Conservation (phyloP, 805 yeast species). For the Wickerhamiella nectarea region DNA sequence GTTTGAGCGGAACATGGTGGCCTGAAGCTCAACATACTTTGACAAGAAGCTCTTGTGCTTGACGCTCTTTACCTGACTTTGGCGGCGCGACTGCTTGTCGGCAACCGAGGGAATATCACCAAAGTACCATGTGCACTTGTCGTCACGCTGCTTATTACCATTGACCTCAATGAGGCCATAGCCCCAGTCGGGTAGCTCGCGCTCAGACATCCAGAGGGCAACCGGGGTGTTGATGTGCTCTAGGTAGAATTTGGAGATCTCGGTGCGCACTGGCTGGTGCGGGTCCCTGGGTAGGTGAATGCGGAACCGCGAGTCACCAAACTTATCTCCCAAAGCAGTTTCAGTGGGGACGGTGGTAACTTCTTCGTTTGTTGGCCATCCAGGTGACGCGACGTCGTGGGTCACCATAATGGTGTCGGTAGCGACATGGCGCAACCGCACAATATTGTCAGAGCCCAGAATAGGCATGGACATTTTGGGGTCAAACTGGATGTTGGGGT, state of each 20-base stretch:
- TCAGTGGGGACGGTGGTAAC: constrained; percentile 77
- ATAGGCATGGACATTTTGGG: constrained; percentile 24
- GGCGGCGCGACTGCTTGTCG: constrained; percentile 46
- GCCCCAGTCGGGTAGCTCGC: constrained; percentile 87
- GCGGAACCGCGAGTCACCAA: constrained; percentile 67
- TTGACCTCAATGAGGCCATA: constrained; percentile 84
- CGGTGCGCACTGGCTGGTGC: constrained; percentile 37
- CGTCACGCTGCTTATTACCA: constrained; percentile 74
- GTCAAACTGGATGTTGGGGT: constrained; percentile 16
- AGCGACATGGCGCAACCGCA: constrained; percentile 57
- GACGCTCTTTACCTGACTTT: constrained; percentile 20
- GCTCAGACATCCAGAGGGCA: constrained; percentile 74
- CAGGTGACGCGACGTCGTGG: constrained; percentile 66
- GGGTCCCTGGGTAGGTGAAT: constrained; percentile 27
- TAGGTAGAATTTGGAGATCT: constrained; percentile 71
- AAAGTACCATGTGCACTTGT: constrained; percentile 62
- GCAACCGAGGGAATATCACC: constrained; percentile 53
- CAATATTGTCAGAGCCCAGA: constrained; percentile 44
- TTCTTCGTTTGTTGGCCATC: constrained; percentile 54
- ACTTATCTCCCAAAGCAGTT: constrained; percentile 61
- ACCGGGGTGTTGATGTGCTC: constrained; percentile 58
- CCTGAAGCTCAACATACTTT: constrained; percentile 85
- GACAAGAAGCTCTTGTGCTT: constrained; percentile 45
- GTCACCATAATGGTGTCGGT: constrained; percentile 74
- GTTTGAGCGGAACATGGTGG: constrained; percentile 81